Evolutionary conservation across 2,329 filamentous ascomycete species (phyloP).

Genomic region (Colletotrichum caudatum): DNA sequence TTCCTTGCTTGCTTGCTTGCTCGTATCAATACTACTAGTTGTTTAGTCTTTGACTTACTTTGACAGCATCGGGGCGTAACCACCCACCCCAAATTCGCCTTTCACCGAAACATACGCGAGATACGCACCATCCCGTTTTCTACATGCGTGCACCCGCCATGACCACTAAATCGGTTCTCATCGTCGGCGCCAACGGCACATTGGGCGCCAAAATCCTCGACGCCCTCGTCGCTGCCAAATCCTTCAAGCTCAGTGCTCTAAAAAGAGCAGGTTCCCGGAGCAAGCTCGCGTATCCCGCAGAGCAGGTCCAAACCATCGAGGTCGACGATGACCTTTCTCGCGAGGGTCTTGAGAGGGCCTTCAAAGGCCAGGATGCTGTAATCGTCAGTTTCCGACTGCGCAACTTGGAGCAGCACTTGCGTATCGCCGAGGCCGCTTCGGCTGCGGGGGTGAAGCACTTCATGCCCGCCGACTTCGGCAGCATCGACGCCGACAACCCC

Average conservation of each 20-base stretch:
- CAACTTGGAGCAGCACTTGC: slow-evolving; percentile 49
- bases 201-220: slow-evolving; percentile 51
- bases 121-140: background rate
- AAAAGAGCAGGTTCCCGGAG: slow-evolving; percentile 51
- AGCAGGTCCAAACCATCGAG: slow-evolving; percentile 43
- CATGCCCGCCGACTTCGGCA: slow-evolving; percentile 57
- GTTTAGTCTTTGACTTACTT: background rate
- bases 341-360: slow-evolving; percentile 47
- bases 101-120: background rate
- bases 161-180: slow-evolving; percentile 51
- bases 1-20: too few relatives aligned
- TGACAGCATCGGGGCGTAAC: background rate
- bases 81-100: background rate
- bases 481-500: slow-evolving; percentile 52
- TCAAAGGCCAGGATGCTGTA: slow-evolving; percentile 53
- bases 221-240: slow-evolving; percentile 47
- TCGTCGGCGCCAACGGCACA: slow-evolving; percentile 55
- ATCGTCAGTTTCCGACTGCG: slow-evolving; percentile 51
- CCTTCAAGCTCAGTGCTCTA: slow-evolving; percentile 51
- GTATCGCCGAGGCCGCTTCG: slow-evolving; percentile 52
- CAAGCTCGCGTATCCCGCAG: slow-evolving; percentile 40
- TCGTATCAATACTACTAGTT: too few relatives aligned
- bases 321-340: slow-evolving; percentile 50
- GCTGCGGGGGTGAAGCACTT: slow-evolving; percentile 52
- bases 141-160: slow-evolving; percentile 40